Evolutionary conservation across 192 early-diverging fungal genomes (phyloP), one percentile per base, ranked within the genome.

Genomic region (Linnemannia zychae): DNA sequence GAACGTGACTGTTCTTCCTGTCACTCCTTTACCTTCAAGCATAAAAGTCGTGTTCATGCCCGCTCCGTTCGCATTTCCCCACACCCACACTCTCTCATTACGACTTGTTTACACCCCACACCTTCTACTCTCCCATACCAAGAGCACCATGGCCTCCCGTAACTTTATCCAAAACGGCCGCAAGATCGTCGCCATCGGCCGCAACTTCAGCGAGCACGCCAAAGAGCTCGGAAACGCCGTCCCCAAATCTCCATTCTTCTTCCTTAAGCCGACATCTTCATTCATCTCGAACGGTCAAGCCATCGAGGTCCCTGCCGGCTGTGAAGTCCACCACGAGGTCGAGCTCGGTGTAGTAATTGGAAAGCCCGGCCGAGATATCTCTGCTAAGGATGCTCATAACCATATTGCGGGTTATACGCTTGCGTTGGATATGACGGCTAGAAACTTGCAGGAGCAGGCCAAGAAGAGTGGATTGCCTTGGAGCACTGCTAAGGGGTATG

Each of bases 341-440:
- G 98, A 99, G 88, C 95, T 99, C 22, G 97, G 94, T 49, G 95
- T 98, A 7, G 94, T 99, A 9, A 97, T 99, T 79, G 96, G 95
- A 18, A 94, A 95, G 69, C 81, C 80, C 24, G 96, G 93, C 7
- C 91, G 96, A 16, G 91, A 97, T 84, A 95, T 98, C 82, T 38
- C 65, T 28, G 92, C 89, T 1, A 78, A 83, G 24, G 82, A 93
- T 22, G 97, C 97, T 4, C 82, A 87, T 33, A 69, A 90, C 24
- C 87, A 96, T 79, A 87, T 97, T 75, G 92, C 91, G 7, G 91
- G 96, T 3, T 98, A 97, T 81, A 94, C 93, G 33, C 90, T 99
- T 57, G 96, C 94, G 4, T 91, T 99, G 77, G 98, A 99, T 82
- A 91, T 97, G 92, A 98, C 98, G 5, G 97, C 97, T 16, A 89